Base-by-base conservation (phyloP, 345 rosid species). In the Nasturtium officinale region DNA sequence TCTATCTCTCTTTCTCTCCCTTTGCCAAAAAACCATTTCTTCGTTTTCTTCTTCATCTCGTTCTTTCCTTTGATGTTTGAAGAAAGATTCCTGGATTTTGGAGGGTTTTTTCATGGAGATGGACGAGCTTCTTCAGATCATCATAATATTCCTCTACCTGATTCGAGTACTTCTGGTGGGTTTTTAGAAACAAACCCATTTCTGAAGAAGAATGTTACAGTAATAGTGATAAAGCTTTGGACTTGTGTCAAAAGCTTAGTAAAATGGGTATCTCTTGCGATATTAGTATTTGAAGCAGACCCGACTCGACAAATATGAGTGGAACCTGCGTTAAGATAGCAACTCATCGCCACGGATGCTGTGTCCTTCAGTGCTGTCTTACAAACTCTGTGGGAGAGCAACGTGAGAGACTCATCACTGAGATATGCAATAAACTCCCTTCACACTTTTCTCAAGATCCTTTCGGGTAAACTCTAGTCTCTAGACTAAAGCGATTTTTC, bases 281-380 rank as follows among this genome's bases (percentile, higher is more conserved):
- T 16, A 45, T 46, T 52, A 61, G 69, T 47, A 70, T 76, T 1
- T 55, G 77, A 73, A 53, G 11, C 54, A 72, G 29, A 72, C 81
- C 66, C 71, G 82, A 77, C 75, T 73, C 78, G 5, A n/a, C 0
- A n/a, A n/a, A 45, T 28, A 28, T 70, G 9, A 67, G 8, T 54
- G 74, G 67, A n/a, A 77, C 72, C 66, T 90, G 89, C 42, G 85
- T 78, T 46, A 83, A 85, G 66, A 87, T 90, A 40, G 96, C 90
- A 35, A 83, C 86, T 46, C 96, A 90, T 80, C 83, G 85, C 8
- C 88, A 87, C 58, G 92, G 96, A 30, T 90, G 93, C 61, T 87
- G 92, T 67, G 92, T 90, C 26, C 76, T 86, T 84, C 92, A 90
- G 45, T 70, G 83, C 29, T 87, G 96, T 72, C 71, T 90, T 73